Evolutionary conservation across 176 grass and related monocot genomes (phyloP).

Genomic region (Juncus effusus): DNA sequence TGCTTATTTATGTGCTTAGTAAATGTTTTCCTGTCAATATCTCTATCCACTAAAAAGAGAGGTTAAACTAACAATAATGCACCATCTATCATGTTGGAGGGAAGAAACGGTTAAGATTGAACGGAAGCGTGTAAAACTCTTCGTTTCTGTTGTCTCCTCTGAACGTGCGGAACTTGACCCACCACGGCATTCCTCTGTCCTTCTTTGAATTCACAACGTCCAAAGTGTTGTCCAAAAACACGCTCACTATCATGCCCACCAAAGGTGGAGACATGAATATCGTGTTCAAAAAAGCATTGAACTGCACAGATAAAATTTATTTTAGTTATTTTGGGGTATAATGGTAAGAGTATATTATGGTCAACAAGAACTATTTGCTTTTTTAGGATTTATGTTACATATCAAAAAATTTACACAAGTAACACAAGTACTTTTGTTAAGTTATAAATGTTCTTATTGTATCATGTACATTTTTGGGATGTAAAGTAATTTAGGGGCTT

Average conservation of each 20-base stretch:
- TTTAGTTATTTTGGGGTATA: background rate
- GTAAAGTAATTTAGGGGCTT: too few relatives aligned
- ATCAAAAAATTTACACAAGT: too few relatives aligned
- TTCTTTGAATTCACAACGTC: slow-evolving; percentile 32
- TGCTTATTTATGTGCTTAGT: too few relatives aligned
- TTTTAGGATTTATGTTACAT: background rate
- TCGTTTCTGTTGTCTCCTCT: slow-evolving; percentile 50
- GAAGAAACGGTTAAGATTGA: slow-evolving; percentile 72
- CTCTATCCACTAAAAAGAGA: slow-evolving; percentile 6
- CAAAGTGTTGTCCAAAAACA: slow-evolving; percentile 68
- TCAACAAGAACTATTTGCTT: background rate
- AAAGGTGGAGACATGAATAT: slow-evolving; percentile 47
- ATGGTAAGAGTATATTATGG: background rate
- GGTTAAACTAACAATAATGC: slow-evolving; percentile 1
- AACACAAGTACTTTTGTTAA: too few relatives aligned
- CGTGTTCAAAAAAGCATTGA: slow-evolving; percentile 50
- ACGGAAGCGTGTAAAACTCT: slow-evolving; percentile 71
- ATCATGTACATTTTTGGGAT: too few relatives aligned
- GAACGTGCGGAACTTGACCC: slow-evolving; percentile 61
- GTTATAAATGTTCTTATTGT: too few relatives aligned
- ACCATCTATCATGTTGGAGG: slow-evolving; percentile 36
- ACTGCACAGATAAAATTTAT: slow-evolving; percentile 25
- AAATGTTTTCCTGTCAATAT: background rate
- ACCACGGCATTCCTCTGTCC: slow-evolving; percentile 82
- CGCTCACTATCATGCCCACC: slow-evolving; percentile 40